Evolutionary conservation across 2,329 filamentous ascomycete species (phyloP).

Genomic region (Tolypocladium ovalisporum): DNA sequence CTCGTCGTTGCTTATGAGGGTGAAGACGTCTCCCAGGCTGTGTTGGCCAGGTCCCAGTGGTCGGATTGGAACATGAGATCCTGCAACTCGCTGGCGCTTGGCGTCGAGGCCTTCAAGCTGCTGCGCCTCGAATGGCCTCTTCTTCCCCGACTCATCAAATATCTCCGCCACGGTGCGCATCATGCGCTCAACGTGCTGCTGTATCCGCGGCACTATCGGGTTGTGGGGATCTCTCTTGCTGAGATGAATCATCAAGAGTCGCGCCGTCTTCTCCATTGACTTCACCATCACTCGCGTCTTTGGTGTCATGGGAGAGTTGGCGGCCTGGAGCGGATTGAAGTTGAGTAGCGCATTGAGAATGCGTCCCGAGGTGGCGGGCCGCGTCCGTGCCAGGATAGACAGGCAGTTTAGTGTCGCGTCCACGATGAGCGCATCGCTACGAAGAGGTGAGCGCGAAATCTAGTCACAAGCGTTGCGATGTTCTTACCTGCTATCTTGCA

Average conservation of each 20-base stretch:
- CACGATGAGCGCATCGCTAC: conserved; percentile 74
- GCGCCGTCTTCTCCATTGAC: conserved; percentile 90
- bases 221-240: conserved; percentile 78
- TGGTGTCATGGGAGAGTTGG: conserved; percentile 64
- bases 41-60: conserved; percentile 66
- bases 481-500: conserved; percentile 76
- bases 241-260: conserved; percentile 73
- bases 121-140: conserved; percentile 62
- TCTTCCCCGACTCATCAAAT: conserved; percentile 68
- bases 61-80: conserved; percentile 43
- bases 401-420: conserved; percentile 88
- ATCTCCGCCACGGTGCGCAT: conserved; percentile 68
- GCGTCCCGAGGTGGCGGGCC: conserved; percentile 71
- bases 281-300: conserved; percentile 73
- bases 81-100: conserved; percentile 67
- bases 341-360: conserved; percentile 77
- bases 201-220: conserved; percentile 64
- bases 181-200: conserved; percentile 76
- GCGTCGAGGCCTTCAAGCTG: conserved; percentile 63
- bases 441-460: conserved; percentile 4
- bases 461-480: neutral
- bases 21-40: conserved; percentile 76
- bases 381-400: conserved; percentile 69
- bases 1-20: conserved; percentile 62
- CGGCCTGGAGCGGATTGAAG: conserved; percentile 83